phyloP scores from a whole-genome alignment of 179 eudicot genomes.

The Beta macrorhiza region DNA sequence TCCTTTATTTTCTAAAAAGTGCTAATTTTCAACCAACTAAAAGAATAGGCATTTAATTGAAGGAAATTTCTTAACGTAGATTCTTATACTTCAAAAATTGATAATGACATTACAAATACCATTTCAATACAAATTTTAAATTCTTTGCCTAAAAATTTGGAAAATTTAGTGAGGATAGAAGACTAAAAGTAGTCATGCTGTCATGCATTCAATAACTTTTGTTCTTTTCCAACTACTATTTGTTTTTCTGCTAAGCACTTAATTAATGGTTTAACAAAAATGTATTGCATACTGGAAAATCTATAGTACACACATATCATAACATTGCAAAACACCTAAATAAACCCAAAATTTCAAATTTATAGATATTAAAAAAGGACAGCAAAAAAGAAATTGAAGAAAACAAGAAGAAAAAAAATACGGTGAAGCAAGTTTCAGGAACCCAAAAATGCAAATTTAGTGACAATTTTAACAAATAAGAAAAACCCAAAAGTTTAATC shows the following conservation, averaged over 20 bases:
- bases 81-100: neutral
- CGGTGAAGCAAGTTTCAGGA: neutral
- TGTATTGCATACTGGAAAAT: constrained; percentile 10
- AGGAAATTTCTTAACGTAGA: no score
- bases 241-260: neutral
- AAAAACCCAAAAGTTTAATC: neutral
- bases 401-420: neutral
- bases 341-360: neutral
- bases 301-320: neutral
- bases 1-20: no score
- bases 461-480: neutral
- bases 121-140: neutral
- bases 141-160: no score
- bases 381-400: neutral
- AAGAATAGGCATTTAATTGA: neutral
- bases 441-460: neutral
- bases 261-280: constrained; percentile 11
- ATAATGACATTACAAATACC: neutral
- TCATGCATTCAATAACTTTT: neutral
- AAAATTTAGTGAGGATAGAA: no score
- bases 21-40: neutral
- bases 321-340: neutral
- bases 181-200: neutral
- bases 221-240: neutral
- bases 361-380: no score